Conservation (phyloP, 345 rosid genomes). For the Mercurialis annua region DNA sequence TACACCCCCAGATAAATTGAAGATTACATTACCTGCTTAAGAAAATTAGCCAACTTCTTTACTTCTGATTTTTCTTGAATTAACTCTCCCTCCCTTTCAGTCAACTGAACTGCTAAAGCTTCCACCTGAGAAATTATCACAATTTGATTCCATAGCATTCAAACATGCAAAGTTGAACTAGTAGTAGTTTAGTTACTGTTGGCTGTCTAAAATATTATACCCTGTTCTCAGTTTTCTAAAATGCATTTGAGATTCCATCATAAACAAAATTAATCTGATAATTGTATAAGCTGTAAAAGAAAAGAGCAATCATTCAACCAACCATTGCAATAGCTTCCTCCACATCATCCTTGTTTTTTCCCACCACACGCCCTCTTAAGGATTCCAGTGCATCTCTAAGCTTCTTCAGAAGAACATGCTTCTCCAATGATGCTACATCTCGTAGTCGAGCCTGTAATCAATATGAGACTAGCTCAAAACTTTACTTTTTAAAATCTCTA, state of each 20-base stretch:
- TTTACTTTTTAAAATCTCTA: neutral
- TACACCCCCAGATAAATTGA: neutral
- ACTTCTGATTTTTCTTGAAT: slow-evolving; percentile 93
- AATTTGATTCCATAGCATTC: neutral
- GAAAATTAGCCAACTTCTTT: slow-evolving; percentile 83
- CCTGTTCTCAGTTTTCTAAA: neutral
- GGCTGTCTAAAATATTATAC: neutral
- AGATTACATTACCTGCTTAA: slow-evolving; percentile 62
- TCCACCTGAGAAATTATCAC: slow-evolving; percentile 65
- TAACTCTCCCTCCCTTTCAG: slow-evolving; percentile 95
- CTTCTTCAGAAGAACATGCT: slow-evolving; percentile 96
- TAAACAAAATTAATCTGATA: neutral
- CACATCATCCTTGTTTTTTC: slow-evolving; percentile 93
- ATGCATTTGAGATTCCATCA: neutral
- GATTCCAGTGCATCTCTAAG: slow-evolving; percentile 92
- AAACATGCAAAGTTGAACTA: neutral
- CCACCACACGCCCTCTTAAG: slow-evolving; percentile 82
- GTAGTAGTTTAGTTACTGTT: too few relatives aligned
- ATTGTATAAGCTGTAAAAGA: neutral
- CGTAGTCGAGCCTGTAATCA: slow-evolving; percentile 77
- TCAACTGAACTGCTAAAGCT: slow-evolving; percentile 91
- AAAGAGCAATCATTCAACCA: slow-evolving; percentile 19
- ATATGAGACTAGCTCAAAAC: slow-evolving; percentile 14
- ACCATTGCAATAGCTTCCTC: slow-evolving; percentile 95
- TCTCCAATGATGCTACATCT: slow-evolving; percentile 92